Percentiles rank a stretch among this genome's conserved stretches.
Evolutionary conservation across 352 stramenopile species (phyloP).

Genomic region (Globisporangium takayamanum): DNA sequence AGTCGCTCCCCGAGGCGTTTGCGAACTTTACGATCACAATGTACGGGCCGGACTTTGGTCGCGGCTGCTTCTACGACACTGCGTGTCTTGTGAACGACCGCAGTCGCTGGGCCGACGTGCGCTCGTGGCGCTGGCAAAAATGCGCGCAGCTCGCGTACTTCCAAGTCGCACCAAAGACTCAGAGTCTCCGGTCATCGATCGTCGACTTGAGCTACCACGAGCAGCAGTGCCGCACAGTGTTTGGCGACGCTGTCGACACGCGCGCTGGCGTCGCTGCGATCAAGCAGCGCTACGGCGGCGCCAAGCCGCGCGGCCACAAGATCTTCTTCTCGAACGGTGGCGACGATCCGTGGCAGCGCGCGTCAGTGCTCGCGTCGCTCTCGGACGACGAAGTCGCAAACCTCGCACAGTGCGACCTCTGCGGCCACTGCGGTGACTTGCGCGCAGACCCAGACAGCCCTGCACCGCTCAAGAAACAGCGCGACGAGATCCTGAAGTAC

Average conservation of each 20-base stretch:
- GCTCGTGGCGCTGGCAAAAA: constrained; percentile 87
- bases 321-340: constrained; percentile 83
- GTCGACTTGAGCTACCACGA: constrained; percentile 77
- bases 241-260: constrained; percentile 59
- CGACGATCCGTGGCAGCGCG: constrained; percentile 84
- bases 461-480: constrained; percentile 59
- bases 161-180: constrained; percentile 56
- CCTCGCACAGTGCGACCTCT: constrained; percentile 71
- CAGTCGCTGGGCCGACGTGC: constrained; percentile 57
- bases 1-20: constrained; percentile 55
- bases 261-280: constrained; percentile 51
- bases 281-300: constrained; percentile 67
- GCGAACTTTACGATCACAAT: constrained; percentile 76
- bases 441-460: constrained; percentile 34
- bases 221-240: constrained; percentile 68
- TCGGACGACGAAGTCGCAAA: constrained; percentile 56
- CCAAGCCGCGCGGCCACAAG: constrained; percentile 61
- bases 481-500: constrained; percentile 55
- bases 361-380: constrained; percentile 55
- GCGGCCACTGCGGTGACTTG: constrained; percentile 79
- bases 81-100: constrained; percentile 46
- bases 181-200: constrained; percentile 55
- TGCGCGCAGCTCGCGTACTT: constrained; percentile 85
- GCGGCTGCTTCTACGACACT: constrained; percentile 81
- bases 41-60: constrained; percentile 74